A percentile compares a stretch with the other conserved stretches of the same genome.
Conservation (phyloP, 768 basidiomycete species). For the Tylopilus vinaceipallidus region DNA sequence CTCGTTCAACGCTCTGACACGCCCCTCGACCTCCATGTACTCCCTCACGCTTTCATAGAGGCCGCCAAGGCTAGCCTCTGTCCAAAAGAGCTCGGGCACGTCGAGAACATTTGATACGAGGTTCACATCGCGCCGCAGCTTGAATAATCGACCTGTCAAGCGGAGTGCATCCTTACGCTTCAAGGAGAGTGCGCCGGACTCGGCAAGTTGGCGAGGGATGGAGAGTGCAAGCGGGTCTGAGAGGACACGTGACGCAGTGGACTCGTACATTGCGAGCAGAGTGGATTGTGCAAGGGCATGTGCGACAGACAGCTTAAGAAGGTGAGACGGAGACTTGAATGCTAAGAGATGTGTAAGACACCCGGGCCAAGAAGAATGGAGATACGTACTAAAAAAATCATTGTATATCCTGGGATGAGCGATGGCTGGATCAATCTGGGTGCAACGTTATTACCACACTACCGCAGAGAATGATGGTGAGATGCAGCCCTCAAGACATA, state of each 20-base stretch:
- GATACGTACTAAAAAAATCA: conserved; percentile 84
- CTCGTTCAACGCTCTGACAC: conserved; percentile 86
- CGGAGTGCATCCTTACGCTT: conserved; percentile 81
- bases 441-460: background rate
- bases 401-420: conserved; percentile 91
- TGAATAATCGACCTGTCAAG: conserved; percentile 84
- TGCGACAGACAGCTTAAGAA: conserved; percentile 89
- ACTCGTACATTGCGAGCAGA: conserved; percentile 84
- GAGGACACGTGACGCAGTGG: conserved; percentile 73
- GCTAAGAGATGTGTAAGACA: conserved; percentile 43
- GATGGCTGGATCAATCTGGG: conserved; percentile 78
- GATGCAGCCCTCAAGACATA: conserved; percentile 31
- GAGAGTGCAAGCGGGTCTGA: conserved; percentile 72
- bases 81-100: conserved; percentile 93
- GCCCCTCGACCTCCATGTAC: conserved; percentile 87
- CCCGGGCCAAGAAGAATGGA: background rate
- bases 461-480: no score
- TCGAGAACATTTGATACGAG: conserved; percentile 92
- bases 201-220: conserved; percentile 81
- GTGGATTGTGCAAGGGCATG: conserved; percentile 96
- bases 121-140: conserved; percentile 84
- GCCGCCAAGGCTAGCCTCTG: conserved; percentile 83
- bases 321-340: conserved; percentile 86
- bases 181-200: conserved; percentile 71
- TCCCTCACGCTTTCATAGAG: conserved; percentile 91